Evolutionary conservation across 768 basidiomycete species (phyloP).

Genomic region (Cystoderma amianthinum): DNA sequence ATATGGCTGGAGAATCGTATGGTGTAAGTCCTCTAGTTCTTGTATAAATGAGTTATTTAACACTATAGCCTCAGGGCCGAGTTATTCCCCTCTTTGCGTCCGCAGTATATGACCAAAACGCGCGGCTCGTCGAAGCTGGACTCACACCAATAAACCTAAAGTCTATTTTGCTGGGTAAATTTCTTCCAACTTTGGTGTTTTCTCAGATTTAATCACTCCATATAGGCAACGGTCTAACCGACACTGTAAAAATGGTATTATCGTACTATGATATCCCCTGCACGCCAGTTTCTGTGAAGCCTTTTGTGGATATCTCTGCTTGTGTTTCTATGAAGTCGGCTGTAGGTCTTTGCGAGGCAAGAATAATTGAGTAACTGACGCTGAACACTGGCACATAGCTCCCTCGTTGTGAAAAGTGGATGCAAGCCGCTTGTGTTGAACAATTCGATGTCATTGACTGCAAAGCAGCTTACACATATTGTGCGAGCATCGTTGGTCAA

Average conservation of each 20-base stretch:
- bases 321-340: constrained; percentile 24
- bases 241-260: constrained; percentile 35
- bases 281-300: constrained; percentile 39
- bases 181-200: neutral
- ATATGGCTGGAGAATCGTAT: constrained; percentile 73
- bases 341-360: constrained; percentile 14
- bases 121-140: constrained; percentile 39
- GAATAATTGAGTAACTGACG: constrained; percentile 32
- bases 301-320: constrained; percentile 34
- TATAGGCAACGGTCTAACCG: constrained; percentile 57
- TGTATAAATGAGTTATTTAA: neutral
- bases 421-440: constrained; percentile 53
- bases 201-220: neutral
- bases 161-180: constrained; percentile 60
- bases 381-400: constrained; percentile 26
- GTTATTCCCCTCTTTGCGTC: constrained; percentile 73
- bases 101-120: constrained; percentile 71
- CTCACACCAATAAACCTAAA: constrained; percentile 56
- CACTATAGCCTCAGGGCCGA: constrained; percentile 46
- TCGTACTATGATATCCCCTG: constrained; percentile 48
- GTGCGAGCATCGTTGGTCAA: constrained; percentile 36
- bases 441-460: constrained; percentile 62
- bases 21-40: constrained; percentile 35
- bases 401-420: constrained; percentile 57
- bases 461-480: constrained; percentile 54